Conservation (phyloP, 129 eudicot genomes). For the Chrysanthemum seticuspe region DNA sequence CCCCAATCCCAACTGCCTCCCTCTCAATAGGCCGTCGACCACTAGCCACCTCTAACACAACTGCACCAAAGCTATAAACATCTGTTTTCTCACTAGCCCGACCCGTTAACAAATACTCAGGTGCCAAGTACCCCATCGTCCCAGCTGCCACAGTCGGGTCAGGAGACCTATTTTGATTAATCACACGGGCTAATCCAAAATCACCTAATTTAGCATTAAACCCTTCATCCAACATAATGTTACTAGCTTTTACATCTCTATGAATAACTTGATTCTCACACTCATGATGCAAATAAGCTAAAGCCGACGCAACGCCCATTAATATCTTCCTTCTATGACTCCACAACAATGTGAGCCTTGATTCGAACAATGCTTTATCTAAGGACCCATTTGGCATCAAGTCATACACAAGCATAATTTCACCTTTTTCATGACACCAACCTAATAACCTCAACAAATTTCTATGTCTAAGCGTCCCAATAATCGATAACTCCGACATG, state of each 20-base stretch:
- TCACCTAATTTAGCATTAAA: conserved; percentile 86
- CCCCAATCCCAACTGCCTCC: conserved; percentile 36
- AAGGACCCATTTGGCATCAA: conserved; percentile 91
- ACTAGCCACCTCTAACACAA: conserved; percentile 82
- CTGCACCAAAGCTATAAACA: conserved; percentile 87
- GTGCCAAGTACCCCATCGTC: conserved; percentile 94
- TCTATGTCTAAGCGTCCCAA: conserved; percentile 85
- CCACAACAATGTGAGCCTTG: conserved; percentile 64
- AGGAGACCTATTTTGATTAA: conserved; percentile 75
- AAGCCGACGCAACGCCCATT: conserved; percentile 80
- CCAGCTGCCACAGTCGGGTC: conserved; percentile 93
- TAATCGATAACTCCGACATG: conserved; percentile 75
- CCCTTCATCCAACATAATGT: conserved; percentile 83
- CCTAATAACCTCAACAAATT: conserved; percentile 84
- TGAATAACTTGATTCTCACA: conserved; percentile 88
- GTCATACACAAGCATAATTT: conserved; percentile 74
- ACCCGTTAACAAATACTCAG: conserved; percentile 79
- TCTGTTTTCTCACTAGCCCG: conserved; percentile 87
- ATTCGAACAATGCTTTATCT: conserved; percentile 85
- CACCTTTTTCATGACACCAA: conserved; percentile 93
- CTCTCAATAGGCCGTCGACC: conserved; percentile 87
- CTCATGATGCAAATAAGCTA: conserved; percentile 87
- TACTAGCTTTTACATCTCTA: conserved; percentile 82
- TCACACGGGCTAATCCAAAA: conserved; percentile 78
- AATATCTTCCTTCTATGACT: conserved; percentile 59